A percentile compares a stretch with the other conserved stretches of the same genome.
These are phyloP conservation scores for Pyronema omphalodes DNA, from an alignment of 495 filamentous ascomycete species.

Conservation along the genomic window DNA sequence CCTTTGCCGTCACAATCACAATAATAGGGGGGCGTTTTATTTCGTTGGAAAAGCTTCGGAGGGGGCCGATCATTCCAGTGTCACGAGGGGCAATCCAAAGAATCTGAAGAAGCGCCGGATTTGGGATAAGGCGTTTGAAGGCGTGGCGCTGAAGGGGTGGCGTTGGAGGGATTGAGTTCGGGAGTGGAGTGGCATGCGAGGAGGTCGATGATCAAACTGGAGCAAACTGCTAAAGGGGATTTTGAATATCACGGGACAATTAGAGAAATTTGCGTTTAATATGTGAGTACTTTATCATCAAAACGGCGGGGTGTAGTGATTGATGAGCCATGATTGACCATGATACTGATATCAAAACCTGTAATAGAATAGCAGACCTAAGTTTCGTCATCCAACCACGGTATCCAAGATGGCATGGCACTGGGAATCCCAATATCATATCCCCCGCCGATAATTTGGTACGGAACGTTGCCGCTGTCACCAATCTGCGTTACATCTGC, in stretches of 20 bases:
- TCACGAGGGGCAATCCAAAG: slow-evolving; percentile 5
- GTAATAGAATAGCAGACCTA: slow-evolving; percentile 11
- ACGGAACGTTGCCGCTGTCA: background rate
- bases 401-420: slow-evolving; percentile 14
- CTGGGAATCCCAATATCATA: background rate
- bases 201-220: slow-evolving; percentile 5
- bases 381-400: slow-evolving; percentile 4
- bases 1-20: slow-evolving; percentile 4
- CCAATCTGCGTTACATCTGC: slow-evolving; percentile 3
- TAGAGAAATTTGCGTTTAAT: slow-evolving; percentile 10
- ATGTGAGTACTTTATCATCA: slow-evolving; percentile 5
- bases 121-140: slow-evolving; percentile 15
- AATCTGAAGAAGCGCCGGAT: slow-evolving; percentile 11
- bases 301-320: background rate
- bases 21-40: slow-evolving; percentile 9
- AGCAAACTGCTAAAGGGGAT: background rate
- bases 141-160: slow-evolving; percentile 4
- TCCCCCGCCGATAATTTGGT: background rate
- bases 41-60: slow-evolving; percentile 6
- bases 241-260: background rate
- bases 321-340: background rate
- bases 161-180: slow-evolving; percentile 10
- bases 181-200: slow-evolving; percentile 10
- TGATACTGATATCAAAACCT: background rate
- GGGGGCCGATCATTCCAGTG: slow-evolving; percentile 6